A percentile compares a stretch with the other conserved stretches of the same genome.
These are phyloP conservation scores for Tuctoria greenei DNA, from an alignment of 176 grass and related monocot species.

Conservation along the genomic window DNA sequence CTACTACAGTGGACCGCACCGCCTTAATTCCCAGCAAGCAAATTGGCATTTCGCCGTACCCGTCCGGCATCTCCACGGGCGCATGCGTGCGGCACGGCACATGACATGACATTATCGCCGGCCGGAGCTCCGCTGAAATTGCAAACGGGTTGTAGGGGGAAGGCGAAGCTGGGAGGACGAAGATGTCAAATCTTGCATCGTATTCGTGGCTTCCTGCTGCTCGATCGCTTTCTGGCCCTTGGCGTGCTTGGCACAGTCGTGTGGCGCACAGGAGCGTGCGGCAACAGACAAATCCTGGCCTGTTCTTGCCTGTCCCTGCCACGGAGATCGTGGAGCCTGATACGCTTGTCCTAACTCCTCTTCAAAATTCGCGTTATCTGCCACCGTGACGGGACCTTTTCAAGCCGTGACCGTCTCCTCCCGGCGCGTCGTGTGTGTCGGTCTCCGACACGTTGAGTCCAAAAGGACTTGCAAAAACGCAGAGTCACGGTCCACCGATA, in stretches of 20 bases:
- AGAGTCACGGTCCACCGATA: too few species aligned
- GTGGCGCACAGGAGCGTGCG: slow-evolving; percentile 9
- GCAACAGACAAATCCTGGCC: not conserved
- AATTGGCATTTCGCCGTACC: not conserved
- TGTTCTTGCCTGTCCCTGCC: not conserved
- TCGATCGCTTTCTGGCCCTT: not conserved
- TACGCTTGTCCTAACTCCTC: not conserved
- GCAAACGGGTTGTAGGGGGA: too few species aligned
- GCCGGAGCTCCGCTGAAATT: too few species aligned
- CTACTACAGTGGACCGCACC: not conserved
- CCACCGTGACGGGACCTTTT: not conserved
- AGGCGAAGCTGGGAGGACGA: too few species aligned
- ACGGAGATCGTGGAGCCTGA: not conserved
- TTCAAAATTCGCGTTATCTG: not conserved
- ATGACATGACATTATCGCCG: too few species aligned
- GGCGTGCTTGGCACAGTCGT: not conserved
- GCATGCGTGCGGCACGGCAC: too few species aligned
- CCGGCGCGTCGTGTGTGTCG: too few species aligned
- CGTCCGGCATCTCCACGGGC: not conserved
- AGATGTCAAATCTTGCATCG: too few species aligned
- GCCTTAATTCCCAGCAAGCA: not conserved
- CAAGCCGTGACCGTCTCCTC: not conserved
- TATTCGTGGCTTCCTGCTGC: not conserved
- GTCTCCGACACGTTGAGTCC: slow-evolving; percentile 4
- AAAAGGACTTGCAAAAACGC: not conserved